Evolutionary conservation across 352 stramenopile genomes (phyloP).

Genomic region (Phytophthora chlamydospora): DNA sequence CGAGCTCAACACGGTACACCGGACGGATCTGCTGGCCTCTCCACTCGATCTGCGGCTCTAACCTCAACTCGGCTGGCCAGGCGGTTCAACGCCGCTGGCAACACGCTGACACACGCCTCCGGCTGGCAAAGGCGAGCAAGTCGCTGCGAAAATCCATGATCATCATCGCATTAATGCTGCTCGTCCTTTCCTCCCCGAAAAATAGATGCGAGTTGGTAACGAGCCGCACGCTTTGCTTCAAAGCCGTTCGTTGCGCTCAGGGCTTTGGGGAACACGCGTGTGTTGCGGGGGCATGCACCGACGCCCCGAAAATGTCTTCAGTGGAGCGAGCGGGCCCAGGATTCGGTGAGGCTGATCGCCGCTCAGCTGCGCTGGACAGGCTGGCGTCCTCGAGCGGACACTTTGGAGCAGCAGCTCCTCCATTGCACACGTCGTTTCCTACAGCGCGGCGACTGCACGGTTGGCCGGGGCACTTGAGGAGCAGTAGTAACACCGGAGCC

Average conservation of each 20-base stretch:
- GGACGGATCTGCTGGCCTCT: conserved; percentile 61
- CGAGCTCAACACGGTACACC: conserved; percentile 64
- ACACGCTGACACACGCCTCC: conserved; percentile 12
- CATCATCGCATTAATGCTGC: too few species aligned
- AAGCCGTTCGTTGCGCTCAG: conserved; percentile 13
- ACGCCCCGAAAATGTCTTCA: not conserved
- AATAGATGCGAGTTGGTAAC: conserved; percentile 17
- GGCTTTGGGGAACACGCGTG: not conserved
- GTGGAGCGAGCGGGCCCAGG: not conserved
- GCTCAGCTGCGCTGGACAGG: conserved; percentile 7
- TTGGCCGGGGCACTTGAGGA: conserved; percentile 4
- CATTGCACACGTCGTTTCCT: conserved; percentile 18
- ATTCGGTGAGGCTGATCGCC: not conserved
- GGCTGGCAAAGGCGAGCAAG: conserved; percentile 4
- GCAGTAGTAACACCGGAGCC: conserved; percentile 16
- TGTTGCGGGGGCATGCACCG: not conserved
- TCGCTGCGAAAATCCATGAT: conserved; percentile 34
- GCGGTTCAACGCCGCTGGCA: conserved; percentile 14
- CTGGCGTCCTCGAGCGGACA: not conserved
- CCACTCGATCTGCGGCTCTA: conserved; percentile 46
- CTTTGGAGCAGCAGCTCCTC: conserved; percentile 7
- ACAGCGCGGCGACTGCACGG: not conserved
- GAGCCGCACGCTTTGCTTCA: conserved; percentile 4
- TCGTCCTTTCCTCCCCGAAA: conserved; percentile 7
- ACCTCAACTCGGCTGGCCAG: conserved; percentile 16